These are phyloP conservation scores for Metschnikowia henanensis DNA, from an alignment of 805 yeast genomes.

Conservation along the genomic window DNA sequence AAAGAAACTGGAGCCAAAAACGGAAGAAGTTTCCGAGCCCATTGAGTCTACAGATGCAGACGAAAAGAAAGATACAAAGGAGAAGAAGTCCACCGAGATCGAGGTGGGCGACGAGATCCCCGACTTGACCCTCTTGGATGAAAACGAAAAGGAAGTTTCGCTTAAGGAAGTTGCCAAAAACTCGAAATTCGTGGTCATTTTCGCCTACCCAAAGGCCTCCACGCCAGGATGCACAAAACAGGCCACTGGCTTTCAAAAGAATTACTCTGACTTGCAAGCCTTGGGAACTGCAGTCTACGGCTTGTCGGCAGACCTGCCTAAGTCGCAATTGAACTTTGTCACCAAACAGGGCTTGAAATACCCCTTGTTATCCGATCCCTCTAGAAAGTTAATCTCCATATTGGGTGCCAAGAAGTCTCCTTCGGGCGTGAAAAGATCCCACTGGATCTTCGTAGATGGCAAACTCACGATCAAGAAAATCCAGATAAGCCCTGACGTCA, in stretches of 20 bases:
- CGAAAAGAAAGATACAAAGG: background rate
- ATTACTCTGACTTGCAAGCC: conserved; percentile 49
- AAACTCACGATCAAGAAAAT: conserved; percentile 53
- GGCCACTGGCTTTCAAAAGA: conserved; percentile 83
- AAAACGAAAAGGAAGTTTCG: conserved; percentile 59
- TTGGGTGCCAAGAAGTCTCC: conserved; percentile 86
- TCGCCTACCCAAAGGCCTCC: conserved; percentile 86
- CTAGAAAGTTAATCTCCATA: conserved; percentile 60
- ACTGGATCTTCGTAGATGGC: conserved; percentile 86
- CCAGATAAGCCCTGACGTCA: conserved; percentile 50
- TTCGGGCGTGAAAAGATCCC: conserved; percentile 80
- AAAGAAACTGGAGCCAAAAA: conserved; percentile 1
- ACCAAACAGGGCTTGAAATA: conserved; percentile 72
- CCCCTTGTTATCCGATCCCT: conserved; percentile 75
- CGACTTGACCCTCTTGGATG: conserved; percentile 59
- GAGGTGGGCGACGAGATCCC: conserved; percentile 68
- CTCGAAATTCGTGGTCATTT: conserved; percentile 38
- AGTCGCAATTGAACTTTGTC: conserved; percentile 75
- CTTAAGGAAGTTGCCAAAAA: conserved; percentile 31
- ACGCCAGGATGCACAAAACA: conserved; percentile 98
- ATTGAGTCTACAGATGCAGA: conserved; percentile 4
- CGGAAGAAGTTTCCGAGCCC: conserved; percentile 1
- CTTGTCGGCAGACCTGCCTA: conserved; percentile 77
- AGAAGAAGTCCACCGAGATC: conserved; percentile 19
- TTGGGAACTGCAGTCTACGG: conserved; percentile 70